phyloP scores from a whole-genome alignment of 208 protist genomes.

The Spironucleus salmonicida region DNA sequence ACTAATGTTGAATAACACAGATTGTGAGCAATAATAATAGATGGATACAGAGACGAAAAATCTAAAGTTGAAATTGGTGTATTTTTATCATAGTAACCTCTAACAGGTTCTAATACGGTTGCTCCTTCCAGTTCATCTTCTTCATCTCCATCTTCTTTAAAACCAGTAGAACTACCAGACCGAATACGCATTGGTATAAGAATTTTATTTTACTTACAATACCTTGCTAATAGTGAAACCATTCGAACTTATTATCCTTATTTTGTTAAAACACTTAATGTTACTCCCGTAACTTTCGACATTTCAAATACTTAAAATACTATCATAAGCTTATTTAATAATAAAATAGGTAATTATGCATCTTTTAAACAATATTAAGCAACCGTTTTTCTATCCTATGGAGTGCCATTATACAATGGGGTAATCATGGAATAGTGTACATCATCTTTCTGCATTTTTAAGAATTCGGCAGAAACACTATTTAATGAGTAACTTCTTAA shows the following conservation, averaged over 20 bases:
- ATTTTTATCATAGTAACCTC: conserved; percentile 75
- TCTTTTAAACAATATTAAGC: conserved; percentile 95
- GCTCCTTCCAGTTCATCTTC: conserved; percentile 81
- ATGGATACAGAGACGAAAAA: conserved; percentile 97
- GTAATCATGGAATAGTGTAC: conserved; percentile 94
- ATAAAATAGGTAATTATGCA: conserved; percentile 70
- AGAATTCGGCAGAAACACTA: conserved; percentile 84
- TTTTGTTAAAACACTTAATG: conserved; percentile 76
- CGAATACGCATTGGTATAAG: conserved; percentile 47
- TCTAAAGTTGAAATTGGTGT: conserved; percentile 74
- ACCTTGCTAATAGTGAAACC: conserved; percentile 63
- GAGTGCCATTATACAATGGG: conserved; percentile 70
- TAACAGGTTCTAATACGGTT: conserved; percentile 86
- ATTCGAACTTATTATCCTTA: conserved; percentile 96
- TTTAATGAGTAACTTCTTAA: conserved; percentile 97
- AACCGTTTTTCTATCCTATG: conserved; percentile 81
- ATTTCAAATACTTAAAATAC: conserved; percentile 96
- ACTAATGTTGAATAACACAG: conserved; percentile 89
- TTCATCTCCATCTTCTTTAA: conserved; percentile 27
- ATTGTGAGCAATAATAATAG: conserved; percentile 99
- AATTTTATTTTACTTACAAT: conserved; percentile 46
- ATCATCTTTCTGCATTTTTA: conserved; percentile 97
- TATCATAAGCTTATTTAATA: conserved; percentile 94
- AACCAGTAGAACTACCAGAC: not conserved
- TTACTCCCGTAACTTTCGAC: conserved; percentile 92